phyloP scores from a whole-genome alignment of 768 basidiomycete genomes.

The Mycena rosella region DNA sequence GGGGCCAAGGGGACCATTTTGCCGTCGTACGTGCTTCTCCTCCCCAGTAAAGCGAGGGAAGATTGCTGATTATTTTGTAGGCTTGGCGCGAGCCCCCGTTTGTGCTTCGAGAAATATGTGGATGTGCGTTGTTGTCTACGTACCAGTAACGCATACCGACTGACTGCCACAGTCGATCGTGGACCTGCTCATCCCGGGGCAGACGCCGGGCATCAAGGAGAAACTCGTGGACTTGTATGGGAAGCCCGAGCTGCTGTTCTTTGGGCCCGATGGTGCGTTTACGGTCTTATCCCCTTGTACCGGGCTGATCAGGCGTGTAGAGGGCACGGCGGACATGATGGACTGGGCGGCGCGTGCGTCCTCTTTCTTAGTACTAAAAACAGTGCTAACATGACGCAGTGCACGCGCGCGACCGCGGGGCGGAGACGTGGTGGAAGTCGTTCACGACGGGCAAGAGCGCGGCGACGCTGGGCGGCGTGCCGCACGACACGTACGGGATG shows the following conservation, averaged over 20 bases:
- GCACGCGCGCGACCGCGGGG: conserved; percentile 90
- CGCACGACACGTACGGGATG: conserved; percentile 93
- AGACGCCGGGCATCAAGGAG: conserved; percentile 97
- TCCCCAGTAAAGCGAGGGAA: too few species aligned
- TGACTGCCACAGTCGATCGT: conserved; percentile 92
- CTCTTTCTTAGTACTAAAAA: too few species aligned
- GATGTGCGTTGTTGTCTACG: too few species aligned
- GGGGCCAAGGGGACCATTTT: conserved; percentile 98
- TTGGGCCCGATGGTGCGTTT: conserved; percentile 89
- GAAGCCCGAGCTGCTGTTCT: conserved; percentile 94
- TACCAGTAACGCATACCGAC: too few species aligned
- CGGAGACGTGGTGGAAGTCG: conserved; percentile 98
- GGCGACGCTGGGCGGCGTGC: conserved; percentile 89
- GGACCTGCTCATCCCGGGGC: conserved; percentile 96
- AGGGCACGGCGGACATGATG: conserved; percentile 99
- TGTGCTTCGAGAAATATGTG: conserved; percentile 98
- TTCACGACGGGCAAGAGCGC: conserved; percentile 98
- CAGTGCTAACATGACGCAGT: too few species aligned
- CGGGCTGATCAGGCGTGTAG: too few species aligned
- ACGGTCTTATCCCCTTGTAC: conserved; percentile 1
- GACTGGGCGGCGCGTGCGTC: conserved; percentile 95
- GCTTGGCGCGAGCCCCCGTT: conserved; percentile 84
- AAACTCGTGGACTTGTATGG: conserved; percentile 89
- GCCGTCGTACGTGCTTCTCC: conserved; percentile 86
- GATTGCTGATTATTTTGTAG: conserved; percentile 48